Conservation (phyloP, 2,329 filamentous ascomycete species). For the Colletotrichum tropicicola region DNA sequence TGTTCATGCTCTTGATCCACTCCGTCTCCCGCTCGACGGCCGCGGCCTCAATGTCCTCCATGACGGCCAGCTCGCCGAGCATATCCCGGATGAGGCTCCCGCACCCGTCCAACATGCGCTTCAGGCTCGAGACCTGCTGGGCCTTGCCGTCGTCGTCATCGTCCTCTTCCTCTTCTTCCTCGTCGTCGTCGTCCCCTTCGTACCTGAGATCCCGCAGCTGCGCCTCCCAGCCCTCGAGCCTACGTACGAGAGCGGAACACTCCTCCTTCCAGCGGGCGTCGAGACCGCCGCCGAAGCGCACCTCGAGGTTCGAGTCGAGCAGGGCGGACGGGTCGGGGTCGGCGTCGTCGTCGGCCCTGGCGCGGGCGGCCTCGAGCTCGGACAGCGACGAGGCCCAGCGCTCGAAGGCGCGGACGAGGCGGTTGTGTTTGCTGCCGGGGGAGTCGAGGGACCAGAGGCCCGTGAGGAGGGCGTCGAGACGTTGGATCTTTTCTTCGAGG, state of each 20-base stretch:
- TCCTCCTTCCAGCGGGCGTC: constrained; percentile 68
- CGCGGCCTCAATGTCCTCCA: constrained; percentile 69
- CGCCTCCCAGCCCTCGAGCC: constrained; percentile 63
- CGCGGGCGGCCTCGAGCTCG: constrained; percentile 55
- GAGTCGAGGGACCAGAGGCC: constrained; percentile 68
- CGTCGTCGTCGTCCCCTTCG: constrained; percentile 37
- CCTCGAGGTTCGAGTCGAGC: constrained; percentile 44
- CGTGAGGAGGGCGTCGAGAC: constrained; percentile 64
- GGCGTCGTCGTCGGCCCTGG: constrained; percentile 43
- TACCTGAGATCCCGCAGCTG: constrained; percentile 54
- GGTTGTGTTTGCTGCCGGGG: constrained; percentile 62
- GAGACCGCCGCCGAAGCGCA: constrained; percentile 63
- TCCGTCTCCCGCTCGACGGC: constrained; percentile 63
- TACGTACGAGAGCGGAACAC: constrained; percentile 58
- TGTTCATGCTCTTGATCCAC: constrained; percentile 66
- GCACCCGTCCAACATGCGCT: constrained; percentile 57
- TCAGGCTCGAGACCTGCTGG: constrained; percentile 47
- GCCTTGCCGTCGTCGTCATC: constrained; percentile 19
- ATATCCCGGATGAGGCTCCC: constrained; percentile 63
- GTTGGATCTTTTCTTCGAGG: constrained; percentile 66
- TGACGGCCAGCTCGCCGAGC: constrained; percentile 68
- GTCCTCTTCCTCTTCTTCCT: constrained; percentile 29
- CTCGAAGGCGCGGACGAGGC: constrained; percentile 66
- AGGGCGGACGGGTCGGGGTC: constrained; percentile 33
- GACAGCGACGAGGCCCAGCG: constrained; percentile 61